Base-by-base conservation (phyloP, 192 early-diverging fungal genomes). In the Coemansia sp. region DNA sequence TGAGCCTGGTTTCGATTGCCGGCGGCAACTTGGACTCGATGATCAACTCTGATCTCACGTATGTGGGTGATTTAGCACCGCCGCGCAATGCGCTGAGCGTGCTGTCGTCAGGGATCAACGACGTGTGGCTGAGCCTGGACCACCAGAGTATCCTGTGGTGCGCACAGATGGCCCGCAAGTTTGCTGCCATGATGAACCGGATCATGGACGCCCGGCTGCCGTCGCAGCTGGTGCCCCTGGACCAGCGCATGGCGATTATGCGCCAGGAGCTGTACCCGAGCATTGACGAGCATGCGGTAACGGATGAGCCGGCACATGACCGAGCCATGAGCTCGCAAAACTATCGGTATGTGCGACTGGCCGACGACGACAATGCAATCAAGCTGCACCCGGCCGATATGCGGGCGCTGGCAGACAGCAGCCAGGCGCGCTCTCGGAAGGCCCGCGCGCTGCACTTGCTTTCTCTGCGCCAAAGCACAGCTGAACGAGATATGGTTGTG, bases 101-200 rank as follows among this genome's bases (percentile, higher is more conserved):
- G 0, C 88, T 90, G 45, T 86, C 92, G 3, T 86, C 91, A 1
- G 80, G 81, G 0, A 86, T 97, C 25, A 89, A 92, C 24, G 65
- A 84, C 43, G 92, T 96, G 2, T 98, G 96, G 96, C 86, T 88
- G 19, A 84, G 88, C 16, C 83, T 85, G 31, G 92, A 94, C 60
- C 96, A 98, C 70, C 83, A 89, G 54, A 86, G 85, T 22, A 89
- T 94, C 24, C 57, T 98, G 56, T 95, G 93, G 91, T 98, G 97
- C 57, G 90, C 89, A 56, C 97, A 98, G 74, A 74, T 97, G 52
- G 84, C 83, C 2, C 79, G 79, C n/a, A 82, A 85, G 48, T 71
- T 93, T 35, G 81, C 84, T 11, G 51, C 57, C 6, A 71, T 84
- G 19, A 52, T 92, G 56, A 58, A 85, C 16, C 71, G 77, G 6